phyloP scores from a whole-genome alignment of 202 grass and related monocot species.

The Eragrostis tef region DNA sequence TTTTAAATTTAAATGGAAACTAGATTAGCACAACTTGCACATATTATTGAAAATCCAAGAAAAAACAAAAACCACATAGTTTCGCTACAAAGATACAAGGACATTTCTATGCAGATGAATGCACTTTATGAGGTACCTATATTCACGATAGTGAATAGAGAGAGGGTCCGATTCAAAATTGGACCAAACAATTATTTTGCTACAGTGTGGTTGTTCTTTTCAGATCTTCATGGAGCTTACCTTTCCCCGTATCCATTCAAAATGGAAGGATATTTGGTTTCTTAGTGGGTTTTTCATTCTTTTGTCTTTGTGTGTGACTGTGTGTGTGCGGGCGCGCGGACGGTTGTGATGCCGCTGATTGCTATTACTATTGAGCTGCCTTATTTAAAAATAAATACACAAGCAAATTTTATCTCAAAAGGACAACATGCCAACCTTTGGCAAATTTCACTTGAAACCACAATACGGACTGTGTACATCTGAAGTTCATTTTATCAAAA shows the following conservation, averaged over 20 bases:
- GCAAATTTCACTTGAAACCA: background rate
- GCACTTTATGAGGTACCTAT: background rate
- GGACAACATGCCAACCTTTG: background rate
- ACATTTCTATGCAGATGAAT: background rate
- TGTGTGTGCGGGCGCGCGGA: background rate
- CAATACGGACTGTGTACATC: background rate
- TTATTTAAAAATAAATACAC: background rate
- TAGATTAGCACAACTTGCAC: background rate
- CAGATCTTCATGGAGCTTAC: background rate
- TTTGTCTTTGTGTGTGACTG: background rate
- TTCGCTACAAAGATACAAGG: background rate
- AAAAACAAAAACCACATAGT: background rate
- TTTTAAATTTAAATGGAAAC: background rate
- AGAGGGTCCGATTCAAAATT: background rate
- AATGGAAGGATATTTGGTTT: background rate
- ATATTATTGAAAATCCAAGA: background rate
- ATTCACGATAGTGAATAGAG: background rate
- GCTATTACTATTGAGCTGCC: background rate
- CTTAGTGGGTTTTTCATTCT: background rate
- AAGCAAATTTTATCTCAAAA: background rate
- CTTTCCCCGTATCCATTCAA: background rate
- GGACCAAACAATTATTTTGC: background rate
- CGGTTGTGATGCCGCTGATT: background rate
- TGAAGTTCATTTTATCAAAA: conserved; percentile 1
- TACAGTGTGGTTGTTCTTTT: conserved; percentile 12